A percentile compares a stretch with the other conserved stretches of the same genome.
Conservation (phyloP, 306 rosid genomes). For the Adenanthera pavonina region DNA sequence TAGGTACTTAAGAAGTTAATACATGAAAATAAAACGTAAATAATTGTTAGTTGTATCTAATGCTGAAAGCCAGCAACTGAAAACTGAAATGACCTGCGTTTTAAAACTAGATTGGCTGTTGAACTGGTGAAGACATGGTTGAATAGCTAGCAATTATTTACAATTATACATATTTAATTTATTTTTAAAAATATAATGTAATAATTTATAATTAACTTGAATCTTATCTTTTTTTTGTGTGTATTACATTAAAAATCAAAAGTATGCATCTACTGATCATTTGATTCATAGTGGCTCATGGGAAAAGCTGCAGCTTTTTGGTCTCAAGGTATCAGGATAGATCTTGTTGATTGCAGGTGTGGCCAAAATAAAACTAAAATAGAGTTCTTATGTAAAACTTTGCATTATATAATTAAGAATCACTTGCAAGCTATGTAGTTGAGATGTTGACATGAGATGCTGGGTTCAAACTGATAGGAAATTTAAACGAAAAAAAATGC, state of each 20-base stretch:
- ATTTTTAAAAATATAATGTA: too few relatives aligned
- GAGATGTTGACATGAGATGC: background rate
- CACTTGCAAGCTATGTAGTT: background rate
- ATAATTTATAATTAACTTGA: background rate
- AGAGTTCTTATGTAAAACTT: background rate
- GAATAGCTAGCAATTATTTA: background rate
- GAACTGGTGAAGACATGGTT: background rate
- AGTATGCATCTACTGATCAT: background rate
- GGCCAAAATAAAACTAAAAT: background rate
- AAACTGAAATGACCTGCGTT: background rate
- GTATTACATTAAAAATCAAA: background rate
- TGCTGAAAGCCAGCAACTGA: background rate
- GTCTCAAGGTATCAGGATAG: background rate
- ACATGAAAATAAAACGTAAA: background rate
- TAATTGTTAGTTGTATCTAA: background rate
- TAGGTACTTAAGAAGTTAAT: conserved; percentile 48
- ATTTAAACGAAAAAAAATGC: too few relatives aligned
- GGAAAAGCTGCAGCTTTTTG: background rate
- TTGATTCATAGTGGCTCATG: background rate
- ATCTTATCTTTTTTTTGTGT: too few relatives aligned
- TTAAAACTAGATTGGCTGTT: too few relatives aligned
- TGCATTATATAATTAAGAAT: background rate
- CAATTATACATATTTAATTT: too few relatives aligned
- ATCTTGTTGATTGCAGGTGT: background rate
- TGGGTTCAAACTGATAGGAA: background rate